Base-by-base conservation (phyloP, 768 basidiomycete genomes). In the Podaxis sp. region DNA sequence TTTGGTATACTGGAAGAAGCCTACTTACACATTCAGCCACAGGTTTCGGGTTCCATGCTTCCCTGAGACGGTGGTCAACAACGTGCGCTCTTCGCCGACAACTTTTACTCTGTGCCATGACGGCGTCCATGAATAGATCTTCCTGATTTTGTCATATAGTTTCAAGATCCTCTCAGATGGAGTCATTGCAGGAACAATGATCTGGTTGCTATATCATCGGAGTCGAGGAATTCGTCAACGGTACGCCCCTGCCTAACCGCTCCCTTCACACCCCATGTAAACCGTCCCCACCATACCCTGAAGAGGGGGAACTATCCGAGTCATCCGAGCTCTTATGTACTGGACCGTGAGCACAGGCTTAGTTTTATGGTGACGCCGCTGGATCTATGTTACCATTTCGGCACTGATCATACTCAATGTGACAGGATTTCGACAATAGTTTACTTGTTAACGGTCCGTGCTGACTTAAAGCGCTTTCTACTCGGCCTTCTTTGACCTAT, bases 111-210 rank as follows among this genome's bases (percentile, higher is more conserved):
- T 19, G n/a, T 3, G 12, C 19, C n/a, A 13, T 22, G 4, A 22
- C 39, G 19, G 11, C 13, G 4, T 24, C 36, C 17, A 7, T 55
- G 17, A 5, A 55, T n/a, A 59, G 58, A 59, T 52, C 24, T 59
- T 48, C 49, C 24, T 59, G 36, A n/a, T 51, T 24, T 28, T 52
- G 7, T 19, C 58, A 9, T 59, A 59, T 26, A 4, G 22, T 22
- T 38, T 52, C 49, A 59, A 59, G 49, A 52, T 59, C 13, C 33
- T 59, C 4, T 59, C 58, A 40, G 58, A 59, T 36, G 58, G 49
- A 39, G 24, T 51, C 17, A 59, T 59, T 28, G 48, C 58, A 4
- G 46, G 22, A 24, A 59, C 33, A 15, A 59, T 59, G 58, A 59
- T 13, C 49, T 59, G 58, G 58, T 24, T 51, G 36, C 44, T 59